Base-by-base conservation (phyloP, 139 green algal species). In the Tetradesmus obliquus region DNA sequence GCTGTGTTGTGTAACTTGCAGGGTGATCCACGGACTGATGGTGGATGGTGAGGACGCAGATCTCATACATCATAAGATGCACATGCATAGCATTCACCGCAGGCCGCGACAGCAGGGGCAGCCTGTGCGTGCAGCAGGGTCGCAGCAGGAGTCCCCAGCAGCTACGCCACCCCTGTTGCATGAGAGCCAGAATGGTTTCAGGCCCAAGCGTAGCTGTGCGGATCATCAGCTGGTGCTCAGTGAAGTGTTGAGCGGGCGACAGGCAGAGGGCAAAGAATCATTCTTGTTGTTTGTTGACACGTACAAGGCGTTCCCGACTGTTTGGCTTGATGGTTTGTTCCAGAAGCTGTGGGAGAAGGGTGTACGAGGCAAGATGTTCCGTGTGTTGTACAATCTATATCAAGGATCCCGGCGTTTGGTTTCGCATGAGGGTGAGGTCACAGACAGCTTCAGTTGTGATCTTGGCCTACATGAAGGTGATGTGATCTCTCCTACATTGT, bases 271-370 rank as follows among this genome's bases (percentile, higher is more conserved):
- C 24, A 81, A 81, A 7, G 17, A 81, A 45, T 45, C 32, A 45
- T 45, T 45, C 32, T 45, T 45, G 19, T 81, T 81, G 74, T 51
- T 82, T 82, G 74, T 82, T 20, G 74, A 82, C 45, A 22, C 45
- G 20, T 53, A 20, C 17, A 82, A 82, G 45, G 74, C 74, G 5
- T 82, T 82, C 74, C 74, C 74, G 45, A 82, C 74, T n/a, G 74
- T 45, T 55, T 82, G 74, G 74, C 45, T n/a, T 53, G 74, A 82
- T n/a, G 74, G 3, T 1, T 22, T 82, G 17, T 24, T 20, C 20
- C 74, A 82, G 74, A 82, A 82, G 74, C 17, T 82, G 74, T 82
- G 74, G 74, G 74, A 82, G 20, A 82, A 82, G 45, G 2, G 74
- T 12, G 74, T 82, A 20, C 12, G 19, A 2, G 74, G 74, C 8